Percentiles rank a stretch among this genome's conserved stretches.
Conservation (phyloP, 352 stramenopile genomes). For the Blastocystis sp. region DNA sequence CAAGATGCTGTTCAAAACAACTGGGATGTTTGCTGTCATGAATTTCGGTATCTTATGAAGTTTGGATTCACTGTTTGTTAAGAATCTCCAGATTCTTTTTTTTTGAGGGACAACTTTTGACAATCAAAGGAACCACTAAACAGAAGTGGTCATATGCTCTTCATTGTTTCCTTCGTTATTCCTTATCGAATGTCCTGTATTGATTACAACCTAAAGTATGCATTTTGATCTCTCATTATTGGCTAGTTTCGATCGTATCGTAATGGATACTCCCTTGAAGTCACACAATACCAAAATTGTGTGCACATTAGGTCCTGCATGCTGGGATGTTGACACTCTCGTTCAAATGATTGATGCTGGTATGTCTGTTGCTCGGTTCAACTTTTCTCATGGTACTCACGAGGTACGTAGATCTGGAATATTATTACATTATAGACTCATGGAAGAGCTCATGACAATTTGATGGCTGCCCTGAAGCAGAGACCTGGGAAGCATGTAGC, state of each 20-base stretch:
- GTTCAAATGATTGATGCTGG: constrained; percentile 84
- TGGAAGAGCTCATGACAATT: constrained; percentile 53
- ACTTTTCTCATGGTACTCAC: constrained; percentile 97
- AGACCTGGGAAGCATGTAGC: constrained; percentile 55
- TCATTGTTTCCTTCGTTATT: constrained; percentile 13
- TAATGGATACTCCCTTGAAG: neutral
- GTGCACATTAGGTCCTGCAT: constrained; percentile 94
- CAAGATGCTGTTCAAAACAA: constrained; percentile 14
- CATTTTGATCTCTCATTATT: neutral
- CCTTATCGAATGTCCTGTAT: constrained; percentile 39
- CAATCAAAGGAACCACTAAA: constrained; percentile 7
- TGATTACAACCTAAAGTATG: constrained; percentile 55
- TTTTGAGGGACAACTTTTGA: neutral
- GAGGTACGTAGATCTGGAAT: constrained; percentile 72
- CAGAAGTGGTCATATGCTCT: neutral
- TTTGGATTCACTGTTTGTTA: neutral
- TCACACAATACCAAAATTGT: constrained; percentile 95
- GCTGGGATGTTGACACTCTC: constrained; percentile 88
- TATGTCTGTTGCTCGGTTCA: constrained; percentile 95
- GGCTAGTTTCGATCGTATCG: constrained; percentile 49
- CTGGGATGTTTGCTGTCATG: constrained; percentile 34
- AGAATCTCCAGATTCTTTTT: neutral
- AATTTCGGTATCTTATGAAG: constrained; percentile 38
- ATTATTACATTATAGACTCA: constrained; percentile 12
- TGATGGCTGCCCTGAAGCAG: constrained; percentile 59